Evolutionary conservation across 345 rosid genomes (phyloP).

Genomic region (Syzygium jambos): DNA sequence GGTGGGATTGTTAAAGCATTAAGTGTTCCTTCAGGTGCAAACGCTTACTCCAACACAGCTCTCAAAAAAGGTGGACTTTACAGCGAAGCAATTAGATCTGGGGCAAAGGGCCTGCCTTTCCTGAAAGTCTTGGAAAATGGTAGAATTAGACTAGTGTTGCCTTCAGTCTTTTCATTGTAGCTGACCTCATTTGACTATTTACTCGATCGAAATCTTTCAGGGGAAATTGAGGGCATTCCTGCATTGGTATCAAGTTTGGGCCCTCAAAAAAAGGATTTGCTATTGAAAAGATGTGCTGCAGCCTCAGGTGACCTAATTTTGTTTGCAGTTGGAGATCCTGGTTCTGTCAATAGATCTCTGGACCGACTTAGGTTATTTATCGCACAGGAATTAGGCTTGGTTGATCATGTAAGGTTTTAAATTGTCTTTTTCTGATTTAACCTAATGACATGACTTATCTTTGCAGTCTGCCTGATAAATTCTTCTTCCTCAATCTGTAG

Average conservation of each 20-base stretch:
- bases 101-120: constrained; percentile 94
- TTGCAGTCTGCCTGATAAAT: not conserved
- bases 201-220: constrained; percentile 11
- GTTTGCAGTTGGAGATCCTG: constrained; percentile 76
- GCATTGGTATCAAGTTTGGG: constrained; percentile 73
- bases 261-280: constrained; percentile 27
- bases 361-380: constrained; percentile 67
- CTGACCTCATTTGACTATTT: not conserved
- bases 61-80: constrained; percentile 91
- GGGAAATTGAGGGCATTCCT: constrained; percentile 69
- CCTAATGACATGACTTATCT: not conserved
- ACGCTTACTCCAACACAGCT: constrained; percentile 70
- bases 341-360: constrained; percentile 69
- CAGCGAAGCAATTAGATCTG: constrained; percentile 81
- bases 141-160: constrained; percentile 13
- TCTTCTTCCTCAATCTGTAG: constrained; percentile 23
- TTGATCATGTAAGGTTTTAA: constrained; percentile 57
- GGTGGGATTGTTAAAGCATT: constrained; percentile 73
- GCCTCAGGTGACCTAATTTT: constrained; percentile 78
- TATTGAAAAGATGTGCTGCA: constrained; percentile 58
- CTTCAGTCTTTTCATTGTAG: not conserved
- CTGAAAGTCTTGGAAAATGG: constrained; percentile 87
- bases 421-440: not conserved
- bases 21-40: constrained; percentile 73
- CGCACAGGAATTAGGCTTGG: constrained; percentile 65